Evolutionary conservation across 176 grass and related monocot genomes (phyloP).

Genomic region (Echinochloa phyllopogon): DNA sequence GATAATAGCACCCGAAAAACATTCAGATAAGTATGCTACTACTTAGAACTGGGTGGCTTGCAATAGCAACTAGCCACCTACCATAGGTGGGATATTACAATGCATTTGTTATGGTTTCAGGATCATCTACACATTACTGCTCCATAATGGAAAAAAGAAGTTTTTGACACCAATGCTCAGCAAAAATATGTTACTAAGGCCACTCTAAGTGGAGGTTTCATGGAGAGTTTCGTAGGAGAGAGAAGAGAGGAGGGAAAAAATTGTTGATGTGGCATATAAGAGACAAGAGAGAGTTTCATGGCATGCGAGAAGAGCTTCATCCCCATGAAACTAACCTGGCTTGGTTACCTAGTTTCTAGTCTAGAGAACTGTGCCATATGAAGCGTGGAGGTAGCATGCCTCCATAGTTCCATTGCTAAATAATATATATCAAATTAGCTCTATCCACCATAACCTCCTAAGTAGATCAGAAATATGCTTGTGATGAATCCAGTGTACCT

Average conservation of each 20-base stretch:
- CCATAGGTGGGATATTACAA: background rate
- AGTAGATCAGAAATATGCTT: constrained; percentile 9
- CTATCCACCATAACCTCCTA: background rate
- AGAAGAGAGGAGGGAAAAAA: too few species aligned
- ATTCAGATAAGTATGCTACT: constrained; percentile 30
- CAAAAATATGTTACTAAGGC: background rate
- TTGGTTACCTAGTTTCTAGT: too few species aligned
- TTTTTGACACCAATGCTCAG: background rate
- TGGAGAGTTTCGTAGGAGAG: too few species aligned
- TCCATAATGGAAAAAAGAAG: background rate
- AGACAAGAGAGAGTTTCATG: too few species aligned
- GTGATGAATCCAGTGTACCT: constrained; percentile 67
- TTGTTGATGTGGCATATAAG: too few species aligned
- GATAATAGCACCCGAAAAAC: background rate
- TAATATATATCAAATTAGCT: background rate
- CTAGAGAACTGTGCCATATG: background rate
- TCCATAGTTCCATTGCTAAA: background rate
- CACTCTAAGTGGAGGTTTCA: too few species aligned
- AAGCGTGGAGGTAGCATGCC: background rate
- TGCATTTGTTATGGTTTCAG: constrained; percentile 14
- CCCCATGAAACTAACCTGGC: too few species aligned
- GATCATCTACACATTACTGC: constrained; percentile 6
- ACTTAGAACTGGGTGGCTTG: background rate
- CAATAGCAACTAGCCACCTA: background rate
- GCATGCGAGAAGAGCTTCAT: too few species aligned